A percentile compares a stretch with the other conserved stretches of the same genome.
phyloP scores from a whole-genome alignment of 1,284 basidiomycete genomes.

The Pseudozyma flocculosa region DNA sequence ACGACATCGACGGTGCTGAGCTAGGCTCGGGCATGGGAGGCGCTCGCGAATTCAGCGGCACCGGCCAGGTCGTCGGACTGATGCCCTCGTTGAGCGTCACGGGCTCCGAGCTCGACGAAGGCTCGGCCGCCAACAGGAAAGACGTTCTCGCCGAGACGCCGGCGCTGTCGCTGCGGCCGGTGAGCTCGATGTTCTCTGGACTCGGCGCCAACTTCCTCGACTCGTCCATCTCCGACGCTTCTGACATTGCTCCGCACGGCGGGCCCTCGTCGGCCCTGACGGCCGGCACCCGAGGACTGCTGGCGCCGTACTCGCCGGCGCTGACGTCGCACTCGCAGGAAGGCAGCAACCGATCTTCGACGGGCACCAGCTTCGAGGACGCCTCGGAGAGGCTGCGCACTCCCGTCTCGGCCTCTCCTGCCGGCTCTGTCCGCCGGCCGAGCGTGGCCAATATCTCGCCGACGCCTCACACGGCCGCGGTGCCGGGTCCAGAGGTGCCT shows the following conservation, averaged over 20 bases:
- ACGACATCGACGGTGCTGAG: neutral
- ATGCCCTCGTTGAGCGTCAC: slow-evolving; percentile 38
- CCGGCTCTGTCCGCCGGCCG: slow-evolving; percentile 4
- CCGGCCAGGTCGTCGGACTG: neutral
- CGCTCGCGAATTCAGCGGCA: neutral
- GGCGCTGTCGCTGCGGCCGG: slow-evolving; percentile 38
- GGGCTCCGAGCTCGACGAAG: slow-evolving; percentile 16
- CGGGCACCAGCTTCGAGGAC: neutral
- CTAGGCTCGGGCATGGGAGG: neutral
- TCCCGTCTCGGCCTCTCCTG: neutral
- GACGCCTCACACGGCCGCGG: slow-evolving; percentile 14
- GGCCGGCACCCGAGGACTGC: slow-evolving; percentile 8
- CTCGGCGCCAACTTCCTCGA: slow-evolving; percentile 41
- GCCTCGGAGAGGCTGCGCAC: neutral
- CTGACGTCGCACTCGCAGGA: slow-evolving; percentile 2
- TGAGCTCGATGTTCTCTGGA: slow-evolving; percentile 45
- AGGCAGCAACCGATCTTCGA: neutral
- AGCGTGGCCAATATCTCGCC: slow-evolving; percentile 20
- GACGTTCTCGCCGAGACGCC: slow-evolving; percentile 16
- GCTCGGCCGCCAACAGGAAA: slow-evolving; percentile 14
- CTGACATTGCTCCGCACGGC: slow-evolving; percentile 11
- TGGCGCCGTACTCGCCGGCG: slow-evolving; percentile 26
- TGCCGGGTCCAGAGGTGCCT: slow-evolving; percentile 24
- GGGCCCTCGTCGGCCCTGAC: slow-evolving; percentile 7
- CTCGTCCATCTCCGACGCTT: slow-evolving; percentile 20